phyloP scores from a whole-genome alignment of 345 rosid genomes.

The Stellera chamaejasme region DNA sequence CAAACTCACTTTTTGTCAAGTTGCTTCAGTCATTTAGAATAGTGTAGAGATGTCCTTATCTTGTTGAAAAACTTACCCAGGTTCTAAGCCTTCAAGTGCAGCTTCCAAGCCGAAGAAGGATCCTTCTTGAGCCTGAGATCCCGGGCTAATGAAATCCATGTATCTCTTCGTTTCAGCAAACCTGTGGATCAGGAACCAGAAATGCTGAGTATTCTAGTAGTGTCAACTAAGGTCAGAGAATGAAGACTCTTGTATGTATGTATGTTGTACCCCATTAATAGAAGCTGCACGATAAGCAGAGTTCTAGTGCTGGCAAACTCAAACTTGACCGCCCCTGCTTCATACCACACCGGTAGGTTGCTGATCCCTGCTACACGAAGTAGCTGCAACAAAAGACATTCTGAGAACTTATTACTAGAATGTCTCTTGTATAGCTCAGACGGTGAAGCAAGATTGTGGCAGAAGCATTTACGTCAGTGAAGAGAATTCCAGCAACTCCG shows the following conservation, averaged over 20 bases:
- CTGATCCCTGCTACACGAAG: conserved; percentile 66
- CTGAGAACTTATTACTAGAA: not conserved
- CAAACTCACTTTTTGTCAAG: not conserved
- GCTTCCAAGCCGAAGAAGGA: conserved; percentile 83
- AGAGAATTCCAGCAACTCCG: conserved; percentile 88
- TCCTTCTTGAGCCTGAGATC: conserved; percentile 79
- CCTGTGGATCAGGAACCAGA: conserved; percentile 19
- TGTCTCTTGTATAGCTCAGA: not conserved
- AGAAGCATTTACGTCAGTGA: conserved; percentile 58
- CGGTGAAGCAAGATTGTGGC: not conserved
- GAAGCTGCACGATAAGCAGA: conserved; percentile 55
- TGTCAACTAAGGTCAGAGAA: not conserved
- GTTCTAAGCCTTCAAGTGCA: conserved; percentile 73
- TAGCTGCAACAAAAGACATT: conserved; percentile 31
- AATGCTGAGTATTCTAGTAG: not conserved
- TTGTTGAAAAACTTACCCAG: conserved; percentile 44
- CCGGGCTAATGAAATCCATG: conserved; percentile 76
- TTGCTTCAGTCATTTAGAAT: not conserved
- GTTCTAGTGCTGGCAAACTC: conserved; percentile 68
- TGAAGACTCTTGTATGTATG: not conserved
- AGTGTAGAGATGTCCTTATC: not conserved
- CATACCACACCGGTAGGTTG: conserved; percentile 83
- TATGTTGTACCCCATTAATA: conserved; percentile 76
- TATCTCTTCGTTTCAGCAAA: conserved; percentile 84
- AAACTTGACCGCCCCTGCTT: conserved; percentile 83